A percentile compares a stretch with the other conserved stretches of the same genome.
Conservation (phyloP, 768 basidiomycete genomes). For the Suillus brevipes region DNA sequence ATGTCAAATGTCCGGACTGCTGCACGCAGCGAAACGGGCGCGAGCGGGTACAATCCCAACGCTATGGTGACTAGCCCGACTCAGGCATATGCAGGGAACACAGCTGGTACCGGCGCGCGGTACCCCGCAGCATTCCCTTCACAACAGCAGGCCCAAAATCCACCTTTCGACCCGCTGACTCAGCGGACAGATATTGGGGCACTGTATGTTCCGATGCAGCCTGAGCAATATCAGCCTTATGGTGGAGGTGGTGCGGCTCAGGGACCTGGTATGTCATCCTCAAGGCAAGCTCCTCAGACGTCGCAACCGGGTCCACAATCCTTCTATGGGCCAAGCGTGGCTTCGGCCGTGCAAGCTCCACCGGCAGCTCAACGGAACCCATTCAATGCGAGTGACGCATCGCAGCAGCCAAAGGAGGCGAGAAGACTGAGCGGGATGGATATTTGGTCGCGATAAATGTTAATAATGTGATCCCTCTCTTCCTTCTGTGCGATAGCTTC, state of each 20-base stretch:
- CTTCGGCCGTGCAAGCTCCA: constrained; percentile 46
- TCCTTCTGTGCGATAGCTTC: constrained; percentile 10
- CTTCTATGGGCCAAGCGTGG: constrained; percentile 69
- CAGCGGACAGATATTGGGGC: constrained; percentile 64
- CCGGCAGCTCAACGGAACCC: constrained; percentile 39
- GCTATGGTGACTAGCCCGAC: constrained; percentile 73
- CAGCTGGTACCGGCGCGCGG: constrained; percentile 52
- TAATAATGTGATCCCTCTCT: constrained; percentile 14
- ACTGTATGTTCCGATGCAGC: constrained; percentile 81
- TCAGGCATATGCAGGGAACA: constrained; percentile 61
- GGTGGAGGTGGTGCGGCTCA: constrained; percentile 35
- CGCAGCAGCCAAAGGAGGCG: constrained; percentile 51
- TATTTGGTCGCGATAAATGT: constrained; percentile 67
- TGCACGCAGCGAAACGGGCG: constrained; percentile 49
- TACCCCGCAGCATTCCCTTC: constrained; percentile 57
- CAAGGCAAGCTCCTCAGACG: constrained; percentile 51
- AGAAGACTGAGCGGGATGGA: constrained; percentile 69
- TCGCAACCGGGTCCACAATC: constrained; percentile 43
- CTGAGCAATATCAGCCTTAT: constrained; percentile 72
- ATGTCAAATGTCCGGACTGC: constrained; percentile 76
- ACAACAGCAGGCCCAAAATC: constrained; percentile 39
- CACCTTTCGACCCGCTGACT: constrained; percentile 62
- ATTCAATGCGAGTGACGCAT: constrained; percentile 42
- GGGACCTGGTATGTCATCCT: constrained; percentile 21
- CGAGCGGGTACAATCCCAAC: constrained; percentile 43